phyloP scores from a whole-genome alignment of 257 asterid genomes.

The Anisodus tanguticus region DNA sequence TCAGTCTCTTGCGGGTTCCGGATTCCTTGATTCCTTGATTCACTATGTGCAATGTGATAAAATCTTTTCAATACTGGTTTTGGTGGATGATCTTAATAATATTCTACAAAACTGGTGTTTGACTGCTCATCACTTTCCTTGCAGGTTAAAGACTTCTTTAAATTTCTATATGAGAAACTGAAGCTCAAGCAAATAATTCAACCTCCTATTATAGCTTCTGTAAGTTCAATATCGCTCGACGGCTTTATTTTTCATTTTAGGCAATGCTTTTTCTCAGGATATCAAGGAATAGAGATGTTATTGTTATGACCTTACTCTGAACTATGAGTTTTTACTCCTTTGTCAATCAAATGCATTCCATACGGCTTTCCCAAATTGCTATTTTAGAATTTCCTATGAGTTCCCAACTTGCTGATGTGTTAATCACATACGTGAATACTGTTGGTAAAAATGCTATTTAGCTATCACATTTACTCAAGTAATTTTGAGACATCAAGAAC shows the following conservation, averaged over 20 bases:
- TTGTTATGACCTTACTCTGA: background rate
- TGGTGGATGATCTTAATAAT: background rate
- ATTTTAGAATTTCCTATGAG: background rate
- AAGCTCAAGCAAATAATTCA: slow-evolving; percentile 93
- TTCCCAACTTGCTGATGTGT: background rate
- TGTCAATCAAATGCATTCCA: background rate
- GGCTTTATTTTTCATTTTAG: background rate
- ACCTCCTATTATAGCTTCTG: slow-evolving; percentile 98
- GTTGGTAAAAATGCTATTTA: background rate
- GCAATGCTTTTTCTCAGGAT: background rate
- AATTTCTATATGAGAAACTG: slow-evolving; percentile 76
- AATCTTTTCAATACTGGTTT: background rate
- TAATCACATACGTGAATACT: too few species aligned
- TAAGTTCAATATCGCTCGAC: slow-evolving; percentile 44
- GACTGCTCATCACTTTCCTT: slow-evolving; percentile 25
- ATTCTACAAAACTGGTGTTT: background rate
- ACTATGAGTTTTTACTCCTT: background rate
- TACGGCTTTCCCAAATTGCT: background rate
- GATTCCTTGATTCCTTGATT: slow-evolving; percentile 6
- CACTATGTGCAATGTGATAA: background rate
- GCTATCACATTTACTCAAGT: background rate
- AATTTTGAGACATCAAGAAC: too few species aligned
- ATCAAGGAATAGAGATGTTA: background rate
- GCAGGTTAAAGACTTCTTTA: slow-evolving; percentile 73
- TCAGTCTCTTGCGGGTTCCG: background rate